These are phyloP conservation scores for Nigrospora sphaerica DNA, from an alignment of 2,329 filamentous ascomycete species.

Conservation along the genomic window DNA sequence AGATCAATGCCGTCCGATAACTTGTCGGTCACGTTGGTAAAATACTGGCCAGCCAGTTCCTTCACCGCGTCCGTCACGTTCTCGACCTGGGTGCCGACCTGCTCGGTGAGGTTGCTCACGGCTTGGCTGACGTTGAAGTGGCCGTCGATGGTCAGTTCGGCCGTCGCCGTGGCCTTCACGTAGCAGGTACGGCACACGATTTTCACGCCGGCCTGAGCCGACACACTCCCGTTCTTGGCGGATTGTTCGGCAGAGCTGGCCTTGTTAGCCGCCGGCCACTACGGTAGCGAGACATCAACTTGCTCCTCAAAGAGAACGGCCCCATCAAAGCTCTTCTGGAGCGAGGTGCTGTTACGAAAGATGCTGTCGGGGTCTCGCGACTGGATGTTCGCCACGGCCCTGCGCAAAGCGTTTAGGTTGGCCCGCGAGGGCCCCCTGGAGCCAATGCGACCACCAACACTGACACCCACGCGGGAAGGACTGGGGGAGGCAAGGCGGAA, in stretches of 20 bases:
- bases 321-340: constrained; percentile 17
- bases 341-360: constrained; percentile 10
- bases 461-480: constrained; percentile 2
- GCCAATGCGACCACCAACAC: constrained; percentile 15
- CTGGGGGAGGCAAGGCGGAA: constrained; percentile 3
- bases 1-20: constrained; percentile 18
- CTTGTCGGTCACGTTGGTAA: constrained; percentile 14
- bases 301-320: constrained; percentile 27
- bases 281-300: constrained; percentile 2
- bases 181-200: constrained; percentile 43
- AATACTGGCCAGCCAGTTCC: constrained; percentile 16
- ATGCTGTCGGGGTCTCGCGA: constrained; percentile 11
- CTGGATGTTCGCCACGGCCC: constrained; percentile 11
- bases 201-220: constrained; percentile 22
- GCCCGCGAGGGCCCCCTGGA: constrained; percentile 9
- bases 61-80: constrained; percentile 23
- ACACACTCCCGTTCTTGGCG: constrained; percentile 9
- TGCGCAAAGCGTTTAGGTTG: constrained; percentile 13
- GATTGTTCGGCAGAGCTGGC: neutral
- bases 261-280: too few species aligned
- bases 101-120: constrained; percentile 23
- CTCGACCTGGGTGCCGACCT: constrained; percentile 22
- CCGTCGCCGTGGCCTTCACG: constrained; percentile 36
- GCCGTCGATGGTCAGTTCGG: constrained; percentile 31
- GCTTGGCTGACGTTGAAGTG: constrained; percentile 30